These are phyloP conservation scores for Magnaporthales sp. DNA, from an alignment of 2,329 filamentous ascomycete genomes.

Conservation along the genomic window DNA sequence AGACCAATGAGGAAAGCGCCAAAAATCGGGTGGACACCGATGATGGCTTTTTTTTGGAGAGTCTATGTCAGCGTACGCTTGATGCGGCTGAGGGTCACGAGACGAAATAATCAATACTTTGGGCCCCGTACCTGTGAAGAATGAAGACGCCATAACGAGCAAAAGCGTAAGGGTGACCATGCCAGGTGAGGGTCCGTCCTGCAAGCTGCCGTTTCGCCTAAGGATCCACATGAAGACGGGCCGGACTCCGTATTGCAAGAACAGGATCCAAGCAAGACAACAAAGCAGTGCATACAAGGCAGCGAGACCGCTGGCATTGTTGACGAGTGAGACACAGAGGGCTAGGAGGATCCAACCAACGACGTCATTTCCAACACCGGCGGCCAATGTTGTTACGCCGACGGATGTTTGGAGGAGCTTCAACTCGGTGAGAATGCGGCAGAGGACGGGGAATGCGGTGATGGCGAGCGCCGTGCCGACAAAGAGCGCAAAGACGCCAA, in stretches of 20 bases:
- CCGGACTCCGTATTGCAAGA: slow-evolving; percentile 64
- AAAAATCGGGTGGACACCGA: slow-evolving; percentile 91
- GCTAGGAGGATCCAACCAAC: slow-evolving; percentile 87
- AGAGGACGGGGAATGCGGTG: slow-evolving; percentile 84
- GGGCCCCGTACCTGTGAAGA: slow-evolving; percentile 55
- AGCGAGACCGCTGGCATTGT: slow-evolving; percentile 72
- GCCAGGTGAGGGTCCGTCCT: slow-evolving; percentile 80
- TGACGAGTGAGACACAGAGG: slow-evolving; percentile 87
- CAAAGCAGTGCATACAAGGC: slow-evolving; percentile 79
- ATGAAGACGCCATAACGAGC: slow-evolving; percentile 68
- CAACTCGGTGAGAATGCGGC: slow-evolving; percentile 84
- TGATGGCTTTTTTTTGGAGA: slow-evolving; percentile 43
- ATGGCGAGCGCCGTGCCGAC: slow-evolving; percentile 92
- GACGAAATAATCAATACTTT: neutral
- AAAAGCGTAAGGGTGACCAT: slow-evolving; percentile 78
- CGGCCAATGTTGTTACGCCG: slow-evolving; percentile 80
- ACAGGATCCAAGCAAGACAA: slow-evolving; percentile 64
- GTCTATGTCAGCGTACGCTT: neutral
- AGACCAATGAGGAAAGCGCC: slow-evolving; percentile 84
- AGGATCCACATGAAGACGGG: slow-evolving; percentile 70
- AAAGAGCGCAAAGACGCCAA: slow-evolving; percentile 57
- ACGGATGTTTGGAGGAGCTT: slow-evolving; percentile 78
- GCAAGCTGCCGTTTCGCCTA: slow-evolving; percentile 63
- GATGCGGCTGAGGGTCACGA: neutral
- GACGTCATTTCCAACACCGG: slow-evolving; percentile 89